Percentiles rank a stretch among this genome's conserved stretches.
Conservation (phyloP, 805 yeast genomes). For the Starmerella ratchasimensis region DNA sequence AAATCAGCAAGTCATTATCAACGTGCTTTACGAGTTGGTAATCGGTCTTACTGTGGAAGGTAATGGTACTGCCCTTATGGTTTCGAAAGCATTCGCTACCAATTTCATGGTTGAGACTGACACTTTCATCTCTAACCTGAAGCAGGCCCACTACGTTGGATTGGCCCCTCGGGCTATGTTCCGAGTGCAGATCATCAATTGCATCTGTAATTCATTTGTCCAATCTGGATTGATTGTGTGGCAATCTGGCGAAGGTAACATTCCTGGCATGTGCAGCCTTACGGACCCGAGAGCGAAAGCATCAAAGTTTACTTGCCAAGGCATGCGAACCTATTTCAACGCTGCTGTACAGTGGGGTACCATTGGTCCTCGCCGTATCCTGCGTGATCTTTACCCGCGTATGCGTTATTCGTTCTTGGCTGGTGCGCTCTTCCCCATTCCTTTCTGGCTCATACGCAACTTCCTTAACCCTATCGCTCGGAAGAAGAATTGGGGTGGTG, state of each 20-base stretch:
- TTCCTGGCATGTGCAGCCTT: slow-evolving; percentile 23
- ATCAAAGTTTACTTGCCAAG: slow-evolving; percentile 26
- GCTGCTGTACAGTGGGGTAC: slow-evolving; percentile 35
- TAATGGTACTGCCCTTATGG: slow-evolving; percentile 40
- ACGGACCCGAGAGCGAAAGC: slow-evolving; percentile 15
- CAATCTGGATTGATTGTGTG: slow-evolving; percentile 25
- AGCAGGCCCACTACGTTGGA: slow-evolving; percentile 44
- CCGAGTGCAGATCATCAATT: slow-evolving; percentile 32
- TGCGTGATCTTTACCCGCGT: slow-evolving; percentile 42
- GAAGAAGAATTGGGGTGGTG: slow-evolving; percentile 3
- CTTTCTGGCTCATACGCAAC: slow-evolving; percentile 13
- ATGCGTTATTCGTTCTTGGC: slow-evolving; percentile 50
- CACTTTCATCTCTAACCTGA: slow-evolving; percentile 40
- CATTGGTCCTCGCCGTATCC: slow-evolving; percentile 32
- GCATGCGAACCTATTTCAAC: slow-evolving; percentile 34
- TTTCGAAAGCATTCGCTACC: slow-evolving; percentile 40
- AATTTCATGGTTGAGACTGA: slow-evolving; percentile 54
- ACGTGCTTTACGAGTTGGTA: slow-evolving; percentile 37
- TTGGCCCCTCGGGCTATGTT: slow-evolving; percentile 47
- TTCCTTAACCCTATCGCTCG: slow-evolving; percentile 11
- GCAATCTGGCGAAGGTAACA: slow-evolving; percentile 25
- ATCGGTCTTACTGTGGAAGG: slow-evolving; percentile 45
- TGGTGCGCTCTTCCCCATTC: slow-evolving; percentile 30
- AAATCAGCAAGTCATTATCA: slow-evolving; percentile 36
- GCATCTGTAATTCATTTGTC: slow-evolving; percentile 21